These are phyloP conservation scores for Dactylellina parvicollis DNA, from an alignment of 2,329 filamentous ascomycete genomes.

Conservation along the genomic window DNA sequence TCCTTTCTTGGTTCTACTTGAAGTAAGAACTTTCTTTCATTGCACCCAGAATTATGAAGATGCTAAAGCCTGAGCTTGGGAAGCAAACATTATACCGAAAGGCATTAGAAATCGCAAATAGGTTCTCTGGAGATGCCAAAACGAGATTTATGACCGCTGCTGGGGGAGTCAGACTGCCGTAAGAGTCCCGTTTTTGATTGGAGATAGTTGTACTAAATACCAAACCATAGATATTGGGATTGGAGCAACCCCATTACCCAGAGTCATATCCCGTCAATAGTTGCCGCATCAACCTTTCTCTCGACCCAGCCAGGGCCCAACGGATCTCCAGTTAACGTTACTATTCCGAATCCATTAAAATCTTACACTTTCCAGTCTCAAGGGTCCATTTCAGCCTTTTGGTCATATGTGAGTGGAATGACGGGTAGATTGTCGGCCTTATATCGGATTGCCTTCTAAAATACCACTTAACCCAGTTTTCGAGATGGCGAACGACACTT, in stretches of 20 bases:
- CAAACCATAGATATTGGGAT: conserved; percentile 56
- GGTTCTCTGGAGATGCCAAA: conserved; percentile 52
- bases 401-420: conserved; percentile 23
- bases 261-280: conserved; percentile 50
- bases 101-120: conserved; percentile 49
- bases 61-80: too few species aligned
- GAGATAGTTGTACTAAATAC: neutral
- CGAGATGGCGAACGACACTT: conserved; percentile 40
- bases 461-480: too few species aligned
- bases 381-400: conserved; percentile 32
- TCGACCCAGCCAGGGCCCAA: conserved; percentile 47
- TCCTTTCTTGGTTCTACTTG: conserved; percentile 58
- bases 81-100: conserved; percentile 54
- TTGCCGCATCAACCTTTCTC: conserved; percentile 30
- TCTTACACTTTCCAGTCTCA: conserved; percentile 27
- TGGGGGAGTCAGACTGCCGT: conserved; percentile 55
- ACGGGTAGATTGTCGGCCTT: too few species aligned
- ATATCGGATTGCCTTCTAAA: too few species aligned
- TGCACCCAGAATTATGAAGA: too few species aligned
- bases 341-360: conserved; percentile 46
- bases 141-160: conserved; percentile 54
- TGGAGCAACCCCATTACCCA: conserved; percentile 54
- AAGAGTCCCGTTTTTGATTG: too few species aligned
- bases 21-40: conserved; percentile 53
- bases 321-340: conserved; percentile 29